These are phyloP conservation scores for Arthonia radiata DNA, from an alignment of 495 filamentous ascomycete genomes.

Conservation along the genomic window DNA sequence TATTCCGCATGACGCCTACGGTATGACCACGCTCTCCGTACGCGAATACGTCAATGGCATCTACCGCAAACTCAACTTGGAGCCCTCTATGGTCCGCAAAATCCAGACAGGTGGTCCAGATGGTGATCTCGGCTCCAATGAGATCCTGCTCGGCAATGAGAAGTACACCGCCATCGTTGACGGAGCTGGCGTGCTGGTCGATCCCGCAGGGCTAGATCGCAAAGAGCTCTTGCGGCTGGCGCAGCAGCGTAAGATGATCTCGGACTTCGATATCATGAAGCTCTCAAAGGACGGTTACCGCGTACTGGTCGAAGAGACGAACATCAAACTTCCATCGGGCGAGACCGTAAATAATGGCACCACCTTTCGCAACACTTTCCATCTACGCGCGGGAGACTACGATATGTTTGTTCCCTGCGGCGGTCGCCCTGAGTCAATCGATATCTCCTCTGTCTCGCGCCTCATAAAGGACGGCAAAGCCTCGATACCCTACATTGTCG, in stretches of 20 bases:
- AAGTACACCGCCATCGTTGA: slow-evolving; percentile 86
- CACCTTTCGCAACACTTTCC: slow-evolving; percentile 89
- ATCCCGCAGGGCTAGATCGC: slow-evolving; percentile 69
- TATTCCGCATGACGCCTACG: slow-evolving; percentile 86
- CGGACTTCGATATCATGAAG: slow-evolving; percentile 62
- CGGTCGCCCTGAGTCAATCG: slow-evolving; percentile 89
- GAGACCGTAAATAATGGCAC: slow-evolving; percentile 79
- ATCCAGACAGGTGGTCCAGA: slow-evolving; percentile 96
- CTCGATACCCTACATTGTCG: slow-evolving; percentile 79
- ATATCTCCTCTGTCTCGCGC: slow-evolving; percentile 59
- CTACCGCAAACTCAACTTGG: slow-evolving; percentile 79
- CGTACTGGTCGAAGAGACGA: slow-evolving; percentile 76
- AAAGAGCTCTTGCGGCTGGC: slow-evolving; percentile 66
- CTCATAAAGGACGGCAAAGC: slow-evolving; percentile 67
- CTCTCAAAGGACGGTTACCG: slow-evolving; percentile 73
- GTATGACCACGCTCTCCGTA: slow-evolving; percentile 94
- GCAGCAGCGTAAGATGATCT: slow-evolving; percentile 71
- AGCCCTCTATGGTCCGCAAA: slow-evolving; percentile 61
- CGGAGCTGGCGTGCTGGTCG: slow-evolving; percentile 81
- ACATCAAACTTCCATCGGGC: slow-evolving; percentile 61
- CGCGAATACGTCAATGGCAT: slow-evolving; percentile 90
- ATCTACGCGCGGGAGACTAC: slow-evolving; percentile 53
- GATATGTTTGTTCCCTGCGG: slow-evolving; percentile 92
- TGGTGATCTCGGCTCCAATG: slow-evolving; percentile 90
- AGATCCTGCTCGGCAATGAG: slow-evolving; percentile 87